These are phyloP conservation scores for Neonectria neomacrospora DNA, from an alignment of 2,329 filamentous ascomycete species.

Conservation along the genomic window DNA sequence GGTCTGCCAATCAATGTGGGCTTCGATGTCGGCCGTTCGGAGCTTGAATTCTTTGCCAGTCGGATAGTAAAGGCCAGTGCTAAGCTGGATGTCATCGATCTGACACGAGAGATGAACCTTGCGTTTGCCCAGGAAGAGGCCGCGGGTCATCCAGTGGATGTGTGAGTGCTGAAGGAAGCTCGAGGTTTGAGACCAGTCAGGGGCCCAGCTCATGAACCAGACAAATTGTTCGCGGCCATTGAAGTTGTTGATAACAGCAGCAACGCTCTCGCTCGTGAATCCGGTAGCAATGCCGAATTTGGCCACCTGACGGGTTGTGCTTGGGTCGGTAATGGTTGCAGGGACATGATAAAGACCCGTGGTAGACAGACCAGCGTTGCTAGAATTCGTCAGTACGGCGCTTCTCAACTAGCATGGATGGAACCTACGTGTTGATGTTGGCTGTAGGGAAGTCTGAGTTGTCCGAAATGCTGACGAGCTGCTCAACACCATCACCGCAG, in stretches of 20 bases:
- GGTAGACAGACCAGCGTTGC: constrained; percentile 27
- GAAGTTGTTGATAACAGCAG: constrained; percentile 32
- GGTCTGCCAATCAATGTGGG: constrained; percentile 30
- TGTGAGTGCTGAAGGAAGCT: constrained; percentile 33
- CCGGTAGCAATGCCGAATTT: constrained; percentile 28
- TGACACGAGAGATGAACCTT: constrained; percentile 31
- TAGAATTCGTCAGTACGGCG: constrained; percentile 1
- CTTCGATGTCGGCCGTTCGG: constrained; percentile 29
- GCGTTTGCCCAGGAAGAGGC: constrained; percentile 34
- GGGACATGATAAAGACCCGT: constrained; percentile 31
- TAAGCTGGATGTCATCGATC: constrained; percentile 30
- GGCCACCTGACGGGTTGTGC: constrained; percentile 27
- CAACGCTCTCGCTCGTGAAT: constrained; percentile 27
- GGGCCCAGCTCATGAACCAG: constrained; percentile 36
- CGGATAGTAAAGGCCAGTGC: constrained; percentile 30
- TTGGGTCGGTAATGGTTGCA: constrained; percentile 26
- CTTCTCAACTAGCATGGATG: too few relatives aligned
- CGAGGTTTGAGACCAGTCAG: constrained; percentile 33
- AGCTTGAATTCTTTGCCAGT: constrained; percentile 29
- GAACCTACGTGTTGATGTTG: constrained; percentile 28
- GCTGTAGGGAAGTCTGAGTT: constrained; percentile 29
- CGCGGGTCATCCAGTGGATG: constrained; percentile 35
- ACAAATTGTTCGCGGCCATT: constrained; percentile 34
- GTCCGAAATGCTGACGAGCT: constrained; percentile 30
- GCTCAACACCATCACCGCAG: constrained; percentile 17